Evolutionary conservation across 1,284 basidiomycete species (phyloP).

Genomic region (Neotropicomus parvogracilis): DNA sequence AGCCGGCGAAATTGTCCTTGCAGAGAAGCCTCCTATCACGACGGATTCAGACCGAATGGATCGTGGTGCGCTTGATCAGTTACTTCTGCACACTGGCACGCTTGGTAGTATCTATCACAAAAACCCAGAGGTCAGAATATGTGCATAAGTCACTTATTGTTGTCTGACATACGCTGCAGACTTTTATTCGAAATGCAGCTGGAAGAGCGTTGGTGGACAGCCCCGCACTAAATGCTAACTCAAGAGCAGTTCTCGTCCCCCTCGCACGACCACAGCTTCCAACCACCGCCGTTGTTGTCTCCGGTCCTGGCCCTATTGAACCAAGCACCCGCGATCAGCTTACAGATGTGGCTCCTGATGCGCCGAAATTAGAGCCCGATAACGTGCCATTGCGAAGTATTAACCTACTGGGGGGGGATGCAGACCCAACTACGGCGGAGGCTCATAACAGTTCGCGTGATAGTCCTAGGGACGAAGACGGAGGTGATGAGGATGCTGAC

Average conservation of each 20-base stretch:
- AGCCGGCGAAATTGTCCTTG: slow-evolving; percentile 88
- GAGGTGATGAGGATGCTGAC: slow-evolving; percentile 30
- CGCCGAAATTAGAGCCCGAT: slow-evolving; percentile 17
- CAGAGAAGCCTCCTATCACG: slow-evolving; percentile 94
- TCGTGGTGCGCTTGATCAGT: slow-evolving; percentile 87
- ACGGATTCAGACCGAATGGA: slow-evolving; percentile 98
- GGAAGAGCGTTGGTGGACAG: slow-evolving; percentile 73
- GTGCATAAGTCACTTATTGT: neutral
- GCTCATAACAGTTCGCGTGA: neutral
- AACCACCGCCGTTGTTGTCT: slow-evolving; percentile 43
- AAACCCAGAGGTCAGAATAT: slow-evolving; percentile 70
- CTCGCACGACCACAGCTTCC: slow-evolving; percentile 53
- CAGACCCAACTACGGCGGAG: neutral
- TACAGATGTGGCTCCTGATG: slow-evolving; percentile 23
- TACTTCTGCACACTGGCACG: slow-evolving; percentile 79
- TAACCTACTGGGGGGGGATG: slow-evolving; percentile 8
- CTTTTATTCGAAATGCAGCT: slow-evolving; percentile 77
- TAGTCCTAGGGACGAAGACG: slow-evolving; percentile 12
- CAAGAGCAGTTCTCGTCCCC: slow-evolving; percentile 67
- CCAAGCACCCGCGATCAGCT: slow-evolving; percentile 30
- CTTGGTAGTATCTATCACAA: slow-evolving; percentile 86
- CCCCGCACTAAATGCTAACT: slow-evolving; percentile 73
- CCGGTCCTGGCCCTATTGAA: slow-evolving; percentile 68
- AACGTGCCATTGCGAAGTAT: slow-evolving; percentile 10
- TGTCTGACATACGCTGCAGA: slow-evolving; percentile 43